Conservation (phyloP, 495 filamentous ascomycete species). For the Penicillium soppii region DNA sequence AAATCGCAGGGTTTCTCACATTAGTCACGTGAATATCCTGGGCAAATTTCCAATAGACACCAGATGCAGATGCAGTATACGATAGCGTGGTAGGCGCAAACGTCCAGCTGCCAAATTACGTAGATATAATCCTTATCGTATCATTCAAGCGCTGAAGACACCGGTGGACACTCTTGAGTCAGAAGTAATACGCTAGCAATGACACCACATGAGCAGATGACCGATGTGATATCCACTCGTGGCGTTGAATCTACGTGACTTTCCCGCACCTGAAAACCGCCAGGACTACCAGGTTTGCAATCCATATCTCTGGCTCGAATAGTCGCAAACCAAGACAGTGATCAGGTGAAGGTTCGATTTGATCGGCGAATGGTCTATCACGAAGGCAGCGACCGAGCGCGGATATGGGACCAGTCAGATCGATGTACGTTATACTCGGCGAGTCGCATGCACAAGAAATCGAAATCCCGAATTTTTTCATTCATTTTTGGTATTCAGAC, state of each 20-base stretch:
- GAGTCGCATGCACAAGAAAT: constrained; percentile 21
- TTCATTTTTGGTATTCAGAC: constrained; percentile 48
- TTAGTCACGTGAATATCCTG: neutral
- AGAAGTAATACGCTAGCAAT: neutral
- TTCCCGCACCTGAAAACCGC: neutral
- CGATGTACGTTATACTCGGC: constrained; percentile 4
- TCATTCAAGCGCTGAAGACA: too few relatives aligned
- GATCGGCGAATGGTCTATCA: neutral
- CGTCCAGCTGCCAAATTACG: neutral
- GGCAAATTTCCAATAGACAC: neutral
- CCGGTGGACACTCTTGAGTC: too few relatives aligned
- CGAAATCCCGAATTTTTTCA: constrained; percentile 39
- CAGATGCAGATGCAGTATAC: neutral
- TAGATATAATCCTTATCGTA: neutral
- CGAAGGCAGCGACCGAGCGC: neutral
- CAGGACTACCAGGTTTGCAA: neutral
- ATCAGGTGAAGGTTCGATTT: neutral
- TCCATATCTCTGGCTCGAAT: neutral
- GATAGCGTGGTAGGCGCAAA: neutral
- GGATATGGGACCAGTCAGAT: neutral
- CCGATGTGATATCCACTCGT: neutral
- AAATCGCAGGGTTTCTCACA: neutral
- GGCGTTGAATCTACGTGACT: constrained; percentile 2
- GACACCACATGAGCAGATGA: neutral
- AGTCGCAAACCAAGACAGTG: neutral